Base-by-base conservation (phyloP, 164 flowering plant genomes). In the Annona cherimola region DNA sequence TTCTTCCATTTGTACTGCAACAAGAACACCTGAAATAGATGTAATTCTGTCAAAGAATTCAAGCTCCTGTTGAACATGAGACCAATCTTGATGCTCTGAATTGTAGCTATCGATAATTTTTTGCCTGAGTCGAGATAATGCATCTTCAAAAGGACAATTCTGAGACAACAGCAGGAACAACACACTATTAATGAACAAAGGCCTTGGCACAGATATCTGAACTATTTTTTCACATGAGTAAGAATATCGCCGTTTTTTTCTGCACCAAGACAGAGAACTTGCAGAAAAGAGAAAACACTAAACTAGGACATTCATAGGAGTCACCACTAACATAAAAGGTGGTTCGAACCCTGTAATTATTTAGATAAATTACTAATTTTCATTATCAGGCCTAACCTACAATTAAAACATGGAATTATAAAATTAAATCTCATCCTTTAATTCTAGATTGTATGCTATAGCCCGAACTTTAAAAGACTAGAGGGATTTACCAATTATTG, bases 11-110 rank as follows among this genome's bases (percentile, higher is more conserved):
- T 91, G 87, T 74, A 90, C 81, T 60, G 92, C 95, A 78, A 72
- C 86, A 42, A 96, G 91, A 67, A 81, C 86, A 69, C 99, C 98
- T 74, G 99, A 93, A 69, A 95, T 93, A 42, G 95, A 90, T 70
- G 97, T 95, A 63, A 96, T 97, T 84, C 90, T 85, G 79, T 96
- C 98, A 83, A 96, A 91, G 83, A 96, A 96, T 76, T 86, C 83
- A 79, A 93, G 92, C 74, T 96, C 99, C 75, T 93, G 87, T 70
- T 82, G 73, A 26, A 26, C 35, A 26, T 26, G 35, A 78, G 89
- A 96, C 77, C 90, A 1, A 69, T 91, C 98, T 74, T 72, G 89
- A 71, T 97, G 98, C 81, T 86, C 85, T 40, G 87, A 79, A 61
- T 72, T 83, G 86, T 91, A 96, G 76, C 92, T 83, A 74, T 88